phyloP scores from a whole-genome alignment of 2,329 filamentous ascomycete species.

The Ustulina deusta region DNA sequence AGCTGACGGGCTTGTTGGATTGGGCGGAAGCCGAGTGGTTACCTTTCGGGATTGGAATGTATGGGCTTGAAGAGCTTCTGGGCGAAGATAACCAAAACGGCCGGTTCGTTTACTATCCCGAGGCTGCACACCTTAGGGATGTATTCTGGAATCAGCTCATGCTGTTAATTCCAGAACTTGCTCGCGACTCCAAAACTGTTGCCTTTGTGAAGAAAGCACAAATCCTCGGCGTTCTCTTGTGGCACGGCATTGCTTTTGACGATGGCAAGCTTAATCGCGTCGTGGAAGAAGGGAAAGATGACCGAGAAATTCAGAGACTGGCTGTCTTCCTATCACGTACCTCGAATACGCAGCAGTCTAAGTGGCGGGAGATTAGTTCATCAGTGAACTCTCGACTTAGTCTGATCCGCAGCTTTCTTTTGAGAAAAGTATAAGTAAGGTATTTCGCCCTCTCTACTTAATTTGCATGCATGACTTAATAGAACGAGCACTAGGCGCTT shows the following conservation, averaged over 20 bases:
- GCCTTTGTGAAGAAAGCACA: constrained; percentile 58
- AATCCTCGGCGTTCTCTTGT: constrained; percentile 68
- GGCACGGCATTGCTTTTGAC: constrained; percentile 74
- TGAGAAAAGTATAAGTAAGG: constrained; percentile 34
- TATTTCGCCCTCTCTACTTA: constrained; percentile 1
- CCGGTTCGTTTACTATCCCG: constrained; percentile 59
- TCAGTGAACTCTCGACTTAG: constrained; percentile 32
- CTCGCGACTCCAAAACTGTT: constrained; percentile 37
- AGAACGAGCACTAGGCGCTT: neutral
- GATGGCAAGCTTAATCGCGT: constrained; percentile 69
- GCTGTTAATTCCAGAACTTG: constrained; percentile 53
- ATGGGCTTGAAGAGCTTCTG: constrained; percentile 71
- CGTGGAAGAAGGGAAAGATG: constrained; percentile 63
- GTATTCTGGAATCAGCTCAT: constrained; percentile 63
- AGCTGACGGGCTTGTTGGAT: constrained; percentile 68
- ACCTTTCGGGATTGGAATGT: constrained; percentile 70
- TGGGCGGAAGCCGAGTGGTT: constrained; percentile 73
- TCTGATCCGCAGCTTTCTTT: constrained; percentile 36
- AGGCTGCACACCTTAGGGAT: constrained; percentile 57
- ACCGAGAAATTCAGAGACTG: constrained; percentile 65
- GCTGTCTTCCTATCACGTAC: constrained; percentile 51
- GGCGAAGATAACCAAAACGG: constrained; percentile 55
- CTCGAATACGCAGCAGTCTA: constrained; percentile 10
- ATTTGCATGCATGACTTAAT: constrained; percentile 2
- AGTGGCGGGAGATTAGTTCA: constrained; percentile 19